Evolutionary conservation across 2,329 filamentous ascomycete genomes (phyloP).

Genomic region (Helicocarpus griseus): DNA sequence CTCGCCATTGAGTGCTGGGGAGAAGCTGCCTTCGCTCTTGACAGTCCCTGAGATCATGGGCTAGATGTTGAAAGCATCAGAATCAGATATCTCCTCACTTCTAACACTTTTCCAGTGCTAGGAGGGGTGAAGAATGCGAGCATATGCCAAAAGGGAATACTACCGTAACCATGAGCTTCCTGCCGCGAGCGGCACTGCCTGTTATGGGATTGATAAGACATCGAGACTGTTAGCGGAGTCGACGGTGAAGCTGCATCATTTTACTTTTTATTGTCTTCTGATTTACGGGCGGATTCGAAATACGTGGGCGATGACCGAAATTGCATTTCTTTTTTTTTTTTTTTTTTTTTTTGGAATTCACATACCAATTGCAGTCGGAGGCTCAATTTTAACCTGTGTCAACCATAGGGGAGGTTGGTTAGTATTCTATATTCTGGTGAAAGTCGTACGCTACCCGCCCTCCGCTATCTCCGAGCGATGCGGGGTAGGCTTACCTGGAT

Average conservation of each 20-base stretch:
- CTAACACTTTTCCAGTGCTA: too few relatives aligned
- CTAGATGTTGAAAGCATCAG: constrained; percentile 12
- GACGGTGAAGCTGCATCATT: background rate
- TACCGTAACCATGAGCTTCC: constrained; percentile 29
- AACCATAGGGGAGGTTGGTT: background rate
- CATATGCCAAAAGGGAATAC: background rate
- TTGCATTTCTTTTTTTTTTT: background rate
- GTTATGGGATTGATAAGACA: background rate
- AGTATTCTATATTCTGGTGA: background rate
- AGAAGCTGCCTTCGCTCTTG: constrained; percentile 26
- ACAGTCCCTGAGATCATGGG: constrained; percentile 30
- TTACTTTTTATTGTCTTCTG: background rate
- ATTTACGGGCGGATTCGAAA: background rate
- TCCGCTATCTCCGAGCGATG: background rate
- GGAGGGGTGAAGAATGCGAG: background rate
- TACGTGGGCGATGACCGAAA: too few relatives aligned
- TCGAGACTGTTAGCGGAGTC: background rate
- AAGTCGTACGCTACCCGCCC: background rate
- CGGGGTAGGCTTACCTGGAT: constrained; percentile 20
- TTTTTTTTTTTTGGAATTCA: background rate
- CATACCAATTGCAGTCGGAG: constrained; percentile 24
- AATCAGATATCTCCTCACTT: too few relatives aligned
- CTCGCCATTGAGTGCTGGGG: constrained; percentile 27
- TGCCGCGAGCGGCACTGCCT: constrained; percentile 30
- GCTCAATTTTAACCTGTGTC: constrained; percentile 23